A percentile compares a stretch with the other conserved stretches of the same genome.
Evolutionary conservation across 2,329 filamentous ascomycete genomes (phyloP).

Genomic region (Alternaria sp.): DNA sequence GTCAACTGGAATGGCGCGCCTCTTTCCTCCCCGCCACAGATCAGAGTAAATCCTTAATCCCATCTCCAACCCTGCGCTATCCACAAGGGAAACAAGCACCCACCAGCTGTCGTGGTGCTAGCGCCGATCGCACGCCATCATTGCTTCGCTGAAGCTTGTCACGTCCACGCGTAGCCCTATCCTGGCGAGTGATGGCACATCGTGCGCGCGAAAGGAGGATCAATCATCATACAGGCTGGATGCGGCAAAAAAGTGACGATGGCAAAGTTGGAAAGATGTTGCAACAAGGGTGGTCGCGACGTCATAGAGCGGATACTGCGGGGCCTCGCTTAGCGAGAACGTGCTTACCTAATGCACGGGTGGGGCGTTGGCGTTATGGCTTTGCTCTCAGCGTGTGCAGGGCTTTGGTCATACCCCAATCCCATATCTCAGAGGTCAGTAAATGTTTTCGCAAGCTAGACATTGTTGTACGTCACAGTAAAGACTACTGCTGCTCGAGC

Average conservation of each 20-base stretch:
- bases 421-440: not conserved
- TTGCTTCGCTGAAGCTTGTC: constrained; percentile 19
- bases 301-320: constrained; percentile 5
- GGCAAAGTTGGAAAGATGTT: not conserved
- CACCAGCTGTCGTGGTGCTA: constrained; percentile 7
- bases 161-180: constrained; percentile 13
- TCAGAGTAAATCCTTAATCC: not conserved
- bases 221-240: constrained; percentile 2
- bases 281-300: constrained; percentile 1
- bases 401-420: not conserved
- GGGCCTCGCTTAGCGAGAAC: constrained; percentile 13
- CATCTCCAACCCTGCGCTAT: not conserved
- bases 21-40: constrained; percentile 3
- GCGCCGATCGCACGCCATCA: constrained; percentile 9
- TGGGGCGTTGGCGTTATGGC: constrained; percentile 17
- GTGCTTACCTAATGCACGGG: constrained; percentile 7
- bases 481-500: not conserved
- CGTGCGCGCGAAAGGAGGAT: not conserved
- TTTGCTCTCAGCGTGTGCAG: not conserved
- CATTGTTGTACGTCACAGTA: not conserved
- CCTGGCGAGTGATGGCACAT: not conserved
- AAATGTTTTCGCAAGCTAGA: not conserved
- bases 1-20: not conserved
- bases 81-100: constrained; percentile 14
- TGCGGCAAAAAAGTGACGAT: constrained; percentile 9